Percentiles rank a stretch among this genome's conserved stretches.
phyloP scores from a whole-genome alignment of 73 alveolate genomes.

The Tetrahymena thermophila region DNA sequence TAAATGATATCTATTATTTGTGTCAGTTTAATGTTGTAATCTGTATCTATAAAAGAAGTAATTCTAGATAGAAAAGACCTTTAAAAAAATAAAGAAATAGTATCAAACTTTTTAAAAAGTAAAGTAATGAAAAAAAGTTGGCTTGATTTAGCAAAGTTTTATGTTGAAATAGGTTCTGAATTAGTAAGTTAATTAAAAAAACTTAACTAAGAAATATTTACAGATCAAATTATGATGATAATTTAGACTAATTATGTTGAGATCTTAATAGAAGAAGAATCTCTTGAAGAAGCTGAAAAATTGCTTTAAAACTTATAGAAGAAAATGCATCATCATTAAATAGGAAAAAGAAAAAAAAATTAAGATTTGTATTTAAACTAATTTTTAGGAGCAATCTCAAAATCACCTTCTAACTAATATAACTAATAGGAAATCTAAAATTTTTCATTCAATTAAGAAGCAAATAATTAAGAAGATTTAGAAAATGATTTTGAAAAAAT shows the following conservation, averaged over 20 bases:
- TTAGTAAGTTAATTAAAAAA: not conserved
- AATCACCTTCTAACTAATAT: no score
- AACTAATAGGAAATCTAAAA: no score
- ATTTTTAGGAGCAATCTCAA: no score
- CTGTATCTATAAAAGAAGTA: not conserved
- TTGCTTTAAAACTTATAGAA: no score
- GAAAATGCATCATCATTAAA: no score
- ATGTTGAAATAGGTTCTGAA: not conserved
- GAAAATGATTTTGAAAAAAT: no score
- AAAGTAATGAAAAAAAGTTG: not conserved
- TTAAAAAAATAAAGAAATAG: not conserved
- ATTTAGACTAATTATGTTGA: not conserved
- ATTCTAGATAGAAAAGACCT: not conserved
- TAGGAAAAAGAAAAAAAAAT: no score
- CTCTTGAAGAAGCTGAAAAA: not conserved
- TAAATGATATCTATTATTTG: not conserved
- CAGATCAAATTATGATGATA: not conserved
- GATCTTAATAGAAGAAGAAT: not conserved
- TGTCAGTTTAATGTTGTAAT: not conserved
- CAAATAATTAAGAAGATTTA: no score
- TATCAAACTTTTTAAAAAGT: not conserved
- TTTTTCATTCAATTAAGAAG: no score
- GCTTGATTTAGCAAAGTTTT: not conserved
- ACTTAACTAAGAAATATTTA: not conserved
- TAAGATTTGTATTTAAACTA: no score